A percentile compares a stretch with the other conserved stretches of the same genome.
phyloP scores from a whole-genome alignment of 441 rosid genomes.

The Sinapis alba region DNA sequence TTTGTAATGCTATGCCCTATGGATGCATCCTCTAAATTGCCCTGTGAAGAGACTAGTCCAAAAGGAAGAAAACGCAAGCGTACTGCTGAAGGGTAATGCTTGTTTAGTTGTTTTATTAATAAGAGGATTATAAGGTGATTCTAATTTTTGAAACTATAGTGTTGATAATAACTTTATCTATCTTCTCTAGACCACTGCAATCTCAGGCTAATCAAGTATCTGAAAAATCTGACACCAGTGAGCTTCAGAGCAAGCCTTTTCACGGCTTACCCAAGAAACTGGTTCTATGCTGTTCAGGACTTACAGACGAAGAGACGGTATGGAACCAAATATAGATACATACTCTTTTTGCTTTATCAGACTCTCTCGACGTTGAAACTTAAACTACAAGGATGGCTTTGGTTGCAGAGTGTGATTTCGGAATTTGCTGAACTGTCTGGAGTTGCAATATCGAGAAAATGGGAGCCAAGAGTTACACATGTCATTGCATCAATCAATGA shows the following conservation, averaged over 20 bases:
- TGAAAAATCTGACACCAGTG: constrained; percentile 21
- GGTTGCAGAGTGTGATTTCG: constrained; percentile 60
- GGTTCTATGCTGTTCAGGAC: constrained; percentile 83
- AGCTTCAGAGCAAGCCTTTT: constrained; percentile 41
- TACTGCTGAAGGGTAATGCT: constrained; percentile 49
- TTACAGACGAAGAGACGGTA: constrained; percentile 73
- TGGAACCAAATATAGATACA: background rate
- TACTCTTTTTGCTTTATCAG: background rate
- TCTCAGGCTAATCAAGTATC: constrained; percentile 41
- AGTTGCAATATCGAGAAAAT: constrained; percentile 54
- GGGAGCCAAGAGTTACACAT: constrained; percentile 76
- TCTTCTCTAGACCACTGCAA: constrained; percentile 47
- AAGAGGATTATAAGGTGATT: background rate
- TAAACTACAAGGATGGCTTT: constrained; percentile 24
- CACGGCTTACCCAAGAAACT: constrained; percentile 46
- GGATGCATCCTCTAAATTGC: constrained; percentile 70
- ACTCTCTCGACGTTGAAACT: background rate
- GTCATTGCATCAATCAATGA: constrained; percentile 80
- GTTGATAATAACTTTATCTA: constrained; percentile 5
- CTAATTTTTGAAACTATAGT: background rate
- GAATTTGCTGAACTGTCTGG: constrained; percentile 62
- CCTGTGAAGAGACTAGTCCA: constrained; percentile 48
- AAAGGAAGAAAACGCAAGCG: constrained; percentile 45
- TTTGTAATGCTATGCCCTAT: constrained; percentile 80
- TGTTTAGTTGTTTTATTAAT: constrained; percentile 3